phyloP scores from a whole-genome alignment of 495 filamentous ascomycete species.

The Cladorrhinum samala region DNA sequence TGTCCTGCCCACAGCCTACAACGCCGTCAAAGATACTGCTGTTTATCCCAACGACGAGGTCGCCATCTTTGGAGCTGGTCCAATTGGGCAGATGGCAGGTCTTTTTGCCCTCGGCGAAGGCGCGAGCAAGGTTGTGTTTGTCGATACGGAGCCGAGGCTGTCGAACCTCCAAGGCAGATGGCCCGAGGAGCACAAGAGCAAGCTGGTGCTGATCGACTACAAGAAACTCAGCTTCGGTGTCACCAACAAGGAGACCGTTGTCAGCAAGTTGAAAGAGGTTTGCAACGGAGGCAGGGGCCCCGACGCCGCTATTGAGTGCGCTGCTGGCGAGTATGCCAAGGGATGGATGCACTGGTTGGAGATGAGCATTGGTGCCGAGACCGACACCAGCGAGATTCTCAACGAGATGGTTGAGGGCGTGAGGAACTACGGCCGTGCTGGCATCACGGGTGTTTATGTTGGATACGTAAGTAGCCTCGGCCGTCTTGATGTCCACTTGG shows the following conservation, averaged over 20 bases:
- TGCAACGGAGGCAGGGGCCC: conserved; percentile 54
- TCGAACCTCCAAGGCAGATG: conserved; percentile 58
- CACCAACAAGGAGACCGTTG: conserved; percentile 53
- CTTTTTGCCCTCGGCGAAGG: conserved; percentile 67
- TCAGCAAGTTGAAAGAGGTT: conserved; percentile 66
- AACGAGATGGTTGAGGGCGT: conserved; percentile 84
- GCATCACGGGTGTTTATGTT: conserved; percentile 77
- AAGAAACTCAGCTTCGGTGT: conserved; percentile 41
- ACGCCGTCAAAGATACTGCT: conserved; percentile 76
- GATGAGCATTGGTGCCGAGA: conserved; percentile 66
- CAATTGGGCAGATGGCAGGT: conserved; percentile 76
- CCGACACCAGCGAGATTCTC: conserved; percentile 77
- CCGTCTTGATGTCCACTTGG: too few species aligned
- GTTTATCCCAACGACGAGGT: conserved; percentile 75
- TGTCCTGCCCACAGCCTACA: conserved; percentile 71
- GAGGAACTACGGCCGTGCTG: conserved; percentile 65
- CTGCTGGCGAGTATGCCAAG: conserved; percentile 80
- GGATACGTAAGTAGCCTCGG: conserved; percentile 76
- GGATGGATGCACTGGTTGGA: conserved; percentile 76
- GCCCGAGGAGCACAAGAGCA: conserved; percentile 38
- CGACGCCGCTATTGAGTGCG: conserved; percentile 78
- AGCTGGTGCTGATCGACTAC: conserved; percentile 41
- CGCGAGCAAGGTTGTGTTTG: conserved; percentile 68
- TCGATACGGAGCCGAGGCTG: conserved; percentile 74
- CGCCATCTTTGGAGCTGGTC: conserved; percentile 73